Evolutionary conservation across 495 filamentous ascomycete species (phyloP), one percentile per base, ranked within the genome.

Genomic region (Penicillium lagena): DNA sequence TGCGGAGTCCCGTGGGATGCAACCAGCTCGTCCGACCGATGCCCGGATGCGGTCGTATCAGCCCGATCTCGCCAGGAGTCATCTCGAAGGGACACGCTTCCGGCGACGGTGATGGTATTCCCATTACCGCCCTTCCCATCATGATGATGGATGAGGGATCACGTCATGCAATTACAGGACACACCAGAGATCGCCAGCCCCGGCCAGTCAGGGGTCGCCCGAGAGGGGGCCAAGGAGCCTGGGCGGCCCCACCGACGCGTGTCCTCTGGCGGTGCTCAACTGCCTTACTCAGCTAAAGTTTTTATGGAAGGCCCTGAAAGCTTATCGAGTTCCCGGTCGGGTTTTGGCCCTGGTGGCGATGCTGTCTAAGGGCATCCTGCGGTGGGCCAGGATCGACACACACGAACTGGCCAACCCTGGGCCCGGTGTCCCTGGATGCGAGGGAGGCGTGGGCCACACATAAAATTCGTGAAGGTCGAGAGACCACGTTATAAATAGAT

Each of bases 361-460:
- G 31, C 36, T 46, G 43, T n/a, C n/a, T n/a, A n/a, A n/a, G n/a
- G 39, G 42, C 33, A 45, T 14, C n/a, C 10, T 42, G 41, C 37
- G 45, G 56, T 59, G 56, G 56, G 45, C 47, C 56, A n/a, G 4
- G 55, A 59, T 59, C 52, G 53, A 54, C 56, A 50, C 56, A 50
- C 33, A 7, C 28, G 40, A 45, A 35, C 54, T 39, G 51, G 43
- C 41, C 22, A 32, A 37, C 47, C 35, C 42, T 29, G 27, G 33
- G 35, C 47, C 43, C 46, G 40, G 22, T 22, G 22, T 22, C 22
- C 22, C 22, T 22, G 22, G 22, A 22, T 22, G 22, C 22, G 22
- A 22, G 22, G 22, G 4, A 6, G 22, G 2, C 2, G 3, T 22
- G 22, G 22, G 4, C 22, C 22, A 22, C 22, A 22, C n/a, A 22